phyloP scores from a whole-genome alignment of 371 early-diverging fungal species.

The Amoeboaphelidium protococcarum region DNA sequence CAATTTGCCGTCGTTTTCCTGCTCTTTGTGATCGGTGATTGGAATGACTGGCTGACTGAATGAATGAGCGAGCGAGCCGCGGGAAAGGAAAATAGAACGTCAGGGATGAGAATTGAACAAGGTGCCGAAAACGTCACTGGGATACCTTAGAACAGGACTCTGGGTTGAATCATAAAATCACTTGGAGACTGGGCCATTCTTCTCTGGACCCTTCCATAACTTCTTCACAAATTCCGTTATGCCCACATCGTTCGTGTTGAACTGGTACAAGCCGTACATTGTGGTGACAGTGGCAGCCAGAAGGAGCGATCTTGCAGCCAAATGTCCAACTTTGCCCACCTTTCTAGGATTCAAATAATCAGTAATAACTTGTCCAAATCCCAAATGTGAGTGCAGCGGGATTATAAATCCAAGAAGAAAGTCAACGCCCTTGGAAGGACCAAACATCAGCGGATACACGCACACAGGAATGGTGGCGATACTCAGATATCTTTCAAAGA shows the following conservation, averaged over 20 bases:
- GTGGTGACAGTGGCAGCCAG: constrained; percentile 34
- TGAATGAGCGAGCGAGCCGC: no score
- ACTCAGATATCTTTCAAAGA: constrained; percentile 53
- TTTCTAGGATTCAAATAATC: constrained; percentile 64
- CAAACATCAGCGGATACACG: constrained; percentile 36
- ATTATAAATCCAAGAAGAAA: constrained; percentile 30
- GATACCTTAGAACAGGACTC: no score
- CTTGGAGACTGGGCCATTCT: background rate
- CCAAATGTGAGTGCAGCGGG: constrained; percentile 70
- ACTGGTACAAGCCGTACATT: constrained; percentile 60
- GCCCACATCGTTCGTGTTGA: constrained; percentile 86
- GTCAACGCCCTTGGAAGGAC: constrained; percentile 60
- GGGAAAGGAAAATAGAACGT: no score
- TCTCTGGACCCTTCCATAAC: constrained; percentile 31
- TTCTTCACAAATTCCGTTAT: constrained; percentile 56
- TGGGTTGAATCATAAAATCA: no score
- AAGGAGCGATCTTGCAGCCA: constrained; percentile 27
- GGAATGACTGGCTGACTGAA: no score
- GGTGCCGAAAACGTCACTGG: no score
- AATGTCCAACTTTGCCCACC: constrained; percentile 25
- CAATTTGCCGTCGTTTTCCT: no score
- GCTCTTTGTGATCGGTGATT: no score
- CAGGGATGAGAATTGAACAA: no score
- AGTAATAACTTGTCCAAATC: constrained; percentile 23
- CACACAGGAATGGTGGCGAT: constrained; percentile 46